Conservation (phyloP, 257 asterid genomes). For the Linderniella brevidens region DNA sequence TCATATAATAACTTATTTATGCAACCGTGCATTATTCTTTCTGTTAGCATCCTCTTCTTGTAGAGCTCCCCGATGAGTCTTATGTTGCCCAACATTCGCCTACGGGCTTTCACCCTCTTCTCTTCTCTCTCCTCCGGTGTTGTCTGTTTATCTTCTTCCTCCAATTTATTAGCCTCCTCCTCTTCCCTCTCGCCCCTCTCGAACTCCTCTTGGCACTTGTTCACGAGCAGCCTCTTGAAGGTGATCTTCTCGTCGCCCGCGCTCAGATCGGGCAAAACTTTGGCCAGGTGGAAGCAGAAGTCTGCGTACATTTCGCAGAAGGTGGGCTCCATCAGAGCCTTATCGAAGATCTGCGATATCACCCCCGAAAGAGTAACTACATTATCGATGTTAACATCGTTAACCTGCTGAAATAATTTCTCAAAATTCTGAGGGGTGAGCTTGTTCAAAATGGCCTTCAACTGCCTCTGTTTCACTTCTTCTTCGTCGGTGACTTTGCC, state of each 20-base stretch:
- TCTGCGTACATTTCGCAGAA: slow-evolving; percentile 97
- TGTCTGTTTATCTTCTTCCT: slow-evolving; percentile 48
- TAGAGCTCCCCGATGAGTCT: slow-evolving; percentile 86
- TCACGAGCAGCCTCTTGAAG: slow-evolving; percentile 75
- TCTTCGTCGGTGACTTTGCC: slow-evolving; percentile 84
- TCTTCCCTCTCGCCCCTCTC: slow-evolving; percentile 89
- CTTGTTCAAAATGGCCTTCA: slow-evolving; percentile 80
- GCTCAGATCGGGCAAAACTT: slow-evolving; percentile 59
- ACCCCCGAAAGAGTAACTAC: slow-evolving; percentile 54
- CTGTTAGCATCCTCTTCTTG: slow-evolving; percentile 94
- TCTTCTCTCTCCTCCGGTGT: slow-evolving; percentile 82
- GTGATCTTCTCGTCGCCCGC: slow-evolving; percentile 53
- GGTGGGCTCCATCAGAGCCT: slow-evolving; percentile 91
- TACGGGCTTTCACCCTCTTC: slow-evolving; percentile 49
- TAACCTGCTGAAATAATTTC: slow-evolving; percentile 72
- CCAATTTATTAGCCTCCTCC: slow-evolving; percentile 73
- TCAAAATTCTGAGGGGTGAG: slow-evolving; percentile 95
- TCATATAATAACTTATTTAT: slow-evolving; percentile 51
- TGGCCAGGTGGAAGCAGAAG: slow-evolving; percentile 70
- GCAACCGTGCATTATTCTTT: slow-evolving; percentile 90
- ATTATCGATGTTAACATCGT: slow-evolving; percentile 72
- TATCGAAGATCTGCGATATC: slow-evolving; percentile 87
- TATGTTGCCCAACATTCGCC: slow-evolving; percentile 87
- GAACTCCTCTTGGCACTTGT: slow-evolving; percentile 92
- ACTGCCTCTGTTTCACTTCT: slow-evolving; percentile 71